Evolutionary conservation across 768 basidiomycete species (phyloP).

Genomic region (Daedaleopsis sinensis): DNA sequence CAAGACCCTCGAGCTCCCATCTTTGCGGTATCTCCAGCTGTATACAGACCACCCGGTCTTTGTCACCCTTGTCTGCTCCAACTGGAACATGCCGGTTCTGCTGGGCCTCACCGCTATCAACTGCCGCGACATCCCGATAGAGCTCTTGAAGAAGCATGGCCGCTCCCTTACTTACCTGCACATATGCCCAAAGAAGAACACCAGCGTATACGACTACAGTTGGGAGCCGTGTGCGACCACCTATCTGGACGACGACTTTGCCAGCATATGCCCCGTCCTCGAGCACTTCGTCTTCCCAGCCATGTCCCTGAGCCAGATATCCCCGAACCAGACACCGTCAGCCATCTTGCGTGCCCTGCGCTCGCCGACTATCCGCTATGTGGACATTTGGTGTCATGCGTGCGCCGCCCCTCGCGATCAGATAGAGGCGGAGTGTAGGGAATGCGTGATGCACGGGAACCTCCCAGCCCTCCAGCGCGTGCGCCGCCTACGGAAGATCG

Average conservation of each 20-base stretch:
- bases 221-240: background rate
- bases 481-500: background rate
- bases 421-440: background rate
- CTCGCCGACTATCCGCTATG: background rate
- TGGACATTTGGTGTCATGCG: constrained; percentile 3
- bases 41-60: background rate
- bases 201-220: background rate
- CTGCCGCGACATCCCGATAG: background rate
- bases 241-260: background rate
- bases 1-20: background rate
- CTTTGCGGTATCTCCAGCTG: constrained; percentile 1
- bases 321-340: background rate
- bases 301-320: background rate
- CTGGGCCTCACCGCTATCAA: background rate
- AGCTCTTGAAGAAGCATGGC: constrained; percentile 4
- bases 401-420: background rate
- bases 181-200: background rate
- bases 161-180: constrained; percentile 5
- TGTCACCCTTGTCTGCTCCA: background rate
- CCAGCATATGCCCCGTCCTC: background rate
- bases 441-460: background rate
- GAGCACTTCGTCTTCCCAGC: constrained; percentile 8
- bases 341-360: background rate
- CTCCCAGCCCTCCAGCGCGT: background rate
- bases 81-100: constrained; percentile 5